Evolutionary conservation across 2,329 filamentous ascomycete species (phyloP).

Genomic region (Penicillium expansum): DNA sequence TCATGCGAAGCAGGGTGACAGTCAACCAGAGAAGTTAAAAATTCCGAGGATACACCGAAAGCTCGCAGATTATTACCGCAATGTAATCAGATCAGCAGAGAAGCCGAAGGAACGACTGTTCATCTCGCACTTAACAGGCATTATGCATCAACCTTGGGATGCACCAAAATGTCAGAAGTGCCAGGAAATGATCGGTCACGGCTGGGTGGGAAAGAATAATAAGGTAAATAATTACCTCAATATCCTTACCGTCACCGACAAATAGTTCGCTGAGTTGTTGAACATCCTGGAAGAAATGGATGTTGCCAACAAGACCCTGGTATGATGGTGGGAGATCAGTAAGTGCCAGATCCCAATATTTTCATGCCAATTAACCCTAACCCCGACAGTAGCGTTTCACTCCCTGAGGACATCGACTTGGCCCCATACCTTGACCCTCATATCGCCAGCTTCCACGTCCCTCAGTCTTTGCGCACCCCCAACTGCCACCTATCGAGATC

Average conservation of each 20-base stretch:
- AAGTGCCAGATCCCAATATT: background rate
- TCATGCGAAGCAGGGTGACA: constrained; percentile 5
- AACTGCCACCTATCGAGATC: background rate
- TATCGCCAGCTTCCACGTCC: background rate
- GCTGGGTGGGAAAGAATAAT: constrained; percentile 24
- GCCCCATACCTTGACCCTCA: background rate
- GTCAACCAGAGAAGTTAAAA: constrained; percentile 16
- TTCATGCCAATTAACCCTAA: background rate
- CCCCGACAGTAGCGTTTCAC: background rate
- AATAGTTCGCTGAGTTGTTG: background rate
- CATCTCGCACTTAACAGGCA: constrained; percentile 27
- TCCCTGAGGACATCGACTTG: background rate
- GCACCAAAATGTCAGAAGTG: constrained; percentile 19
- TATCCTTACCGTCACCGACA: background rate
- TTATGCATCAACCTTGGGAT: constrained; percentile 28
- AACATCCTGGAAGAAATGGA: background rate
- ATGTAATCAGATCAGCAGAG: constrained; percentile 23
- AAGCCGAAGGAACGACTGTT: constrained; percentile 25
- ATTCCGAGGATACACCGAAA: constrained; percentile 26
- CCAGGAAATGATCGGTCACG: constrained; percentile 21
- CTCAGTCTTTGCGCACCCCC: background rate
- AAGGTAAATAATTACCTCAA: background rate
- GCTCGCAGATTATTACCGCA: constrained; percentile 22
- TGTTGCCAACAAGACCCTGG: background rate
- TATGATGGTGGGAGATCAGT: background rate